These are phyloP conservation scores for Colletotrichum cuscutae DNA, from an alignment of 2,329 filamentous ascomycete species.

Conservation along the genomic window DNA sequence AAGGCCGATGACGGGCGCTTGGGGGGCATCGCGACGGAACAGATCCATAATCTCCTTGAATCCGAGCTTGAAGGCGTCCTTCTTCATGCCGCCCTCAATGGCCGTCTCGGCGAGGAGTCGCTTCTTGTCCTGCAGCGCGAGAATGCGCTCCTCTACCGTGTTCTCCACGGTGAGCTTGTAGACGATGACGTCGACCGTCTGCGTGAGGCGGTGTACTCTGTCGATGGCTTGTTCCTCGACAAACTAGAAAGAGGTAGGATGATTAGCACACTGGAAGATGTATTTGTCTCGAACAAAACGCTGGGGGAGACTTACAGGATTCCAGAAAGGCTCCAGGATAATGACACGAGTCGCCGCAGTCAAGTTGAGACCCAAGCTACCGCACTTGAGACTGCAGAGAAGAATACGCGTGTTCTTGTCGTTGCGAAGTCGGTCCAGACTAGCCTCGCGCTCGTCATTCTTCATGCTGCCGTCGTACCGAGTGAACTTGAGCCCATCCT, in stretches of 20 bases:
- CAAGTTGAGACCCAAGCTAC: constrained; percentile 90
- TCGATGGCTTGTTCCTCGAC: constrained; percentile 99
- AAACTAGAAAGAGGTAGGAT: constrained; percentile 64
- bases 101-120: constrained; percentile 89
- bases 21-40: constrained; percentile 59
- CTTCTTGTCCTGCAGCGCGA: constrained; percentile 96
- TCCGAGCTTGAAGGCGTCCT: constrained; percentile 81
- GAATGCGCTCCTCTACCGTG: constrained; percentile 92
- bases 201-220: constrained; percentile 96
- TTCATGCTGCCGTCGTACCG: constrained; percentile 96
- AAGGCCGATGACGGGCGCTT: background rate
- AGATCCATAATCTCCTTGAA: constrained; percentile 94
- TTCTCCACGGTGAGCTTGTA: constrained; percentile 91
- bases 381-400: constrained; percentile 93
- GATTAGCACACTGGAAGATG: background rate
- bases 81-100: constrained; percentile 83
- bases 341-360: constrained; percentile 94
- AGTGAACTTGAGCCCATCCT: constrained; percentile 79
- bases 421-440: constrained; percentile 79
- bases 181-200: constrained; percentile 92
- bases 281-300: no score
- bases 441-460: constrained; percentile 91
- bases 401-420: constrained; percentile 82
- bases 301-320: constrained; percentile 70
- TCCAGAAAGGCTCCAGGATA: constrained; percentile 98